A percentile compares a stretch with the other conserved stretches of the same genome.
Conservation (phyloP, 768 basidiomycete species). For the Cystofilobasidium macerans region DNA sequence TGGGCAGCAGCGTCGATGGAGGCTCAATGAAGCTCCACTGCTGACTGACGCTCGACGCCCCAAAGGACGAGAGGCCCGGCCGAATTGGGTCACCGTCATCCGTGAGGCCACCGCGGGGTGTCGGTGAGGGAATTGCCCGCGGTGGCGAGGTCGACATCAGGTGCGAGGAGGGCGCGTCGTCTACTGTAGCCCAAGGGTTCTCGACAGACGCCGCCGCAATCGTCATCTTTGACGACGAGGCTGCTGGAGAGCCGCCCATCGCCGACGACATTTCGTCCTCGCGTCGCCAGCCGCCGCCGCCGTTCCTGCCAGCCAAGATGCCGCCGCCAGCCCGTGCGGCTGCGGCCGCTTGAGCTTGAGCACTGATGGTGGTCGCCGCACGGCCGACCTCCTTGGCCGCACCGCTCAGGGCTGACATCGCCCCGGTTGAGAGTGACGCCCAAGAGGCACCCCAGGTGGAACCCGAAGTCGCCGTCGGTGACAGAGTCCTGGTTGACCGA, state of each 20-base stretch:
- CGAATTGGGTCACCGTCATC: neutral
- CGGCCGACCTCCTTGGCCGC: constrained; percentile 34
- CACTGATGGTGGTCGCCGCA: constrained; percentile 2
- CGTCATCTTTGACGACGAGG: neutral
- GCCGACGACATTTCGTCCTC: neutral
- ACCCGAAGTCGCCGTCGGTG: neutral
- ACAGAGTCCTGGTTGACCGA: neutral
- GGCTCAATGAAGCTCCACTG: constrained; percentile 7
- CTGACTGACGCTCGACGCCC: constrained; percentile 2
- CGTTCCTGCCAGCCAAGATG: too few species aligned
- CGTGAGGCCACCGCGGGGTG: neutral
- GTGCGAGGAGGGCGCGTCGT: neutral
- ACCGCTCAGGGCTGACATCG: constrained; percentile 31
- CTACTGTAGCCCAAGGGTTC: neutral
- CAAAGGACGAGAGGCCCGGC: neutral
- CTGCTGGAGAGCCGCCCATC: neutral
- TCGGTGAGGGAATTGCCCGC: neutral
- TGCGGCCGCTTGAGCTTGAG: neutral
- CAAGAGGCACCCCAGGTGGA: neutral
- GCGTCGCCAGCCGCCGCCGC: neutral
- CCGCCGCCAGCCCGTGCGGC: neutral
- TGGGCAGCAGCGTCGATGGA: neutral
- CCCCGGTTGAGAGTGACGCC: constrained; percentile 32
- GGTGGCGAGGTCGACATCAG: neutral
- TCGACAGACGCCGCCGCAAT: neutral